Percentiles rank a stretch among this genome's conserved stretches.
phyloP scores from a whole-genome alignment of 2,329 filamentous ascomycete species.

The Blastomyces parvus region DNA sequence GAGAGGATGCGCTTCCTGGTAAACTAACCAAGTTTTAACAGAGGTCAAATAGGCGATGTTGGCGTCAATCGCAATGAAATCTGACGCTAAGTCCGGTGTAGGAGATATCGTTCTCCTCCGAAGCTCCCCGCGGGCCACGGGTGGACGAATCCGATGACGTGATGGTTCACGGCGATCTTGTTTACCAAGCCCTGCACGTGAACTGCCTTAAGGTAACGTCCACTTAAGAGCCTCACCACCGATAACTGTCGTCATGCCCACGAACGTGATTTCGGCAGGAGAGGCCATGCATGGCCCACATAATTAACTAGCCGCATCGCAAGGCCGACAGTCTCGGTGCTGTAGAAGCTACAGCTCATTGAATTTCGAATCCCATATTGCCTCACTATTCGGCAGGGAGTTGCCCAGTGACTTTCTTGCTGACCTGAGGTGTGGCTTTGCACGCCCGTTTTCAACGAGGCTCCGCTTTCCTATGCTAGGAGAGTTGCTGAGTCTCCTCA shows the following conservation, averaged over 20 bases:
- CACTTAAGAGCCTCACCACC: background rate
- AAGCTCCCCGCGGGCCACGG: background rate
- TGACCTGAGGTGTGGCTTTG: background rate
- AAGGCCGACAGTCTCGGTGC: background rate
- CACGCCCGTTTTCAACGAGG: background rate
- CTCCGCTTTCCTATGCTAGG: background rate
- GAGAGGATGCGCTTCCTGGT: background rate
- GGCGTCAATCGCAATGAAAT: background rate
- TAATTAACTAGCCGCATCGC: background rate
- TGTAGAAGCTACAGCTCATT: background rate
- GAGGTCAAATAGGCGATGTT: background rate
- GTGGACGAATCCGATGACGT: background rate
- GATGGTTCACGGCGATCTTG: background rate
- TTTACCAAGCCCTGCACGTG: background rate
- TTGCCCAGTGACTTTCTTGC: background rate
- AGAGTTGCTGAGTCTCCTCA: background rate
- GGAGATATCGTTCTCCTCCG: background rate
- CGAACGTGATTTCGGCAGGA: background rate
- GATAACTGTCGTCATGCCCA: background rate
- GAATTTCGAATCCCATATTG: conserved; percentile 2
- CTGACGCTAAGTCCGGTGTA: background rate
- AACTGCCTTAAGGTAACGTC: background rate
- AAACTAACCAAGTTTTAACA: background rate
- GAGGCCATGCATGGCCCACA: background rate
- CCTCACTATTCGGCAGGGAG: background rate